phyloP scores from a whole-genome alignment of 2,329 filamentous ascomycete species.

The Fusarium scirpi region DNA sequence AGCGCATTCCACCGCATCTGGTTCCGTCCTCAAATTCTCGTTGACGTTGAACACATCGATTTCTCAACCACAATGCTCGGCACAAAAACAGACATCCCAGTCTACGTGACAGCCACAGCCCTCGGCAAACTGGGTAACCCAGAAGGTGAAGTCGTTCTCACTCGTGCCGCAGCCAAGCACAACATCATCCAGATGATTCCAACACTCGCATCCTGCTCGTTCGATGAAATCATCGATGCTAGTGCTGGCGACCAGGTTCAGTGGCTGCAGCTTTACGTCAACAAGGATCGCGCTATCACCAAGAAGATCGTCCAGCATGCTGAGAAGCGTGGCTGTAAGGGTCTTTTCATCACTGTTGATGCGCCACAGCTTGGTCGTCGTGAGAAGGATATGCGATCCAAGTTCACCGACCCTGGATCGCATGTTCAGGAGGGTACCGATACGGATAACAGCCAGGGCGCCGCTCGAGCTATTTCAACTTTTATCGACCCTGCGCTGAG shows the following conservation, averaged over 20 bases:
- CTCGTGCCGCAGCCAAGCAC: conserved; percentile 84
- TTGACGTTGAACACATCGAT: conserved; percentile 90
- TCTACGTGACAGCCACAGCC: conserved; percentile 96
- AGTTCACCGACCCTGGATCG: conserved; percentile 86
- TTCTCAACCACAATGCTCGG: conserved; percentile 94
- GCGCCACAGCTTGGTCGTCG: conserved; percentile 93
- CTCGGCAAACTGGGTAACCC: conserved; percentile 94
- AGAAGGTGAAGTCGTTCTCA: conserved; percentile 93
- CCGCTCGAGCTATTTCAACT: conserved; percentile 91
- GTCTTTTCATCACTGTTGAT: conserved; percentile 97
- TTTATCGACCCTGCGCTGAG: conserved; percentile 96
- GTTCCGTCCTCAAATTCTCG: conserved; percentile 91
- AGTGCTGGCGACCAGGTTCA: conserved; percentile 83
- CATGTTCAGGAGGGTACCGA: conserved; percentile 81
- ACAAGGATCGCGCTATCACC: conserved; percentile 93
- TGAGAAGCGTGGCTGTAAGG: conserved; percentile 91
- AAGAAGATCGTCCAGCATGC: conserved; percentile 91
- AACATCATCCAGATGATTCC: conserved; percentile 98
- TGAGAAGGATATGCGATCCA: conserved; percentile 97
- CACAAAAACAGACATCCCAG: conserved; percentile 83
- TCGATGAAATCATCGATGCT: conserved; percentile 96
- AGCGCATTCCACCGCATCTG: conserved; percentile 95
- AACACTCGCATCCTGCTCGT: conserved; percentile 94
- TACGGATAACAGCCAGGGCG: conserved; percentile 90
- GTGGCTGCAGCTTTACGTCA: conserved; percentile 98